These are phyloP conservation scores for Neurospora crassa DNA, from an alignment of 2,329 filamentous ascomycete genomes.

Conservation along the genomic window DNA sequence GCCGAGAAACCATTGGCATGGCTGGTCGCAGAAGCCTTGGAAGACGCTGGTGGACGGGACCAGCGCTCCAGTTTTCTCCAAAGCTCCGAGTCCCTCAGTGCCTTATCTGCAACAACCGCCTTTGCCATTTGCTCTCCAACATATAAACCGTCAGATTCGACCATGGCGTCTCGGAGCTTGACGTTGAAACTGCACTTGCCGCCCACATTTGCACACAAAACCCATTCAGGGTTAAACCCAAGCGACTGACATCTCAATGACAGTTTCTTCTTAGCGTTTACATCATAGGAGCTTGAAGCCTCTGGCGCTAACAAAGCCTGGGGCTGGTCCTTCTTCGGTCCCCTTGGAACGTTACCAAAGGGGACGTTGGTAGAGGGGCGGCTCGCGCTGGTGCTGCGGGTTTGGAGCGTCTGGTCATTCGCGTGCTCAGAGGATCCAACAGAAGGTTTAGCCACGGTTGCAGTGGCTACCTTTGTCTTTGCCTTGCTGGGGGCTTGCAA, in stretches of 20 bases:
- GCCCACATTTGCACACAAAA: not conserved
- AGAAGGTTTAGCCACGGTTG: not conserved
- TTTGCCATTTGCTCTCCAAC: constrained; percentile 3
- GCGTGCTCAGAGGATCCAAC: not conserved
- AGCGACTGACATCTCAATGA: constrained; percentile 14
- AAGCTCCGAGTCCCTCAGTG: constrained; percentile 4
- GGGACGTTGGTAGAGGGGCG: not conserved
- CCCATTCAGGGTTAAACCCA: constrained; percentile 13
- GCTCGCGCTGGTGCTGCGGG: not conserved
- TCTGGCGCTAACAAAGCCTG: not conserved
- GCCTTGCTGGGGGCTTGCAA: not conserved
- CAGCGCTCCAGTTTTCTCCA: not conserved
- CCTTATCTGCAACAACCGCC: constrained; percentile 7
- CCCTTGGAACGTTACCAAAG: not conserved
- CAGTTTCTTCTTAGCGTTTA: not conserved
- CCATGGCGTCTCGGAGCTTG: not conserved
- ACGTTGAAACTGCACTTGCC: constrained; percentile 6
- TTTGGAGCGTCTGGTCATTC: not conserved
- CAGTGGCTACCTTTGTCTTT: not conserved
- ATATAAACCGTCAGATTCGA: constrained; percentile 1
- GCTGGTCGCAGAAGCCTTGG: not conserved
- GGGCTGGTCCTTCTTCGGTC: not conserved
- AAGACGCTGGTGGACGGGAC: not conserved
- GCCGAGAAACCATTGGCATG: not conserved
- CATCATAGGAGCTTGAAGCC: not conserved